A percentile compares a stretch with the other conserved stretches of the same genome.
phyloP scores from a whole-genome alignment of 129 eudicot species.

The Glebionis coronaria region DNA sequence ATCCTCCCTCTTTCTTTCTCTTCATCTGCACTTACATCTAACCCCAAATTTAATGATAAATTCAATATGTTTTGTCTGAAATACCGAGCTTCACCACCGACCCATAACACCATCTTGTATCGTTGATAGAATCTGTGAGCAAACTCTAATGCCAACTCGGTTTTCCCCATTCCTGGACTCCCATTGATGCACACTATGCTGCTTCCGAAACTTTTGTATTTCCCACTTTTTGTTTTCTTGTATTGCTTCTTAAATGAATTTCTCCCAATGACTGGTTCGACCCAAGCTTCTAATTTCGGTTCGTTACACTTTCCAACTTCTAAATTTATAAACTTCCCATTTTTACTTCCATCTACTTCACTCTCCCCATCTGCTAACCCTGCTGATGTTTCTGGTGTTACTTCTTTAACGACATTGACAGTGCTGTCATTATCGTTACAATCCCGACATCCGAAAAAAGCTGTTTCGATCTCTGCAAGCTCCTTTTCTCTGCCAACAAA shows the following conservation, averaged over 20 bases:
- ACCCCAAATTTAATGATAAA: slow-evolving; percentile 58
- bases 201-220: slow-evolving; percentile 50
- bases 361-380: slow-evolving; percentile 74
- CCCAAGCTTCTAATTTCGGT: slow-evolving; percentile 68
- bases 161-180: slow-evolving; percentile 75
- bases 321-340: slow-evolving; percentile 48
- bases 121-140: slow-evolving; percentile 70
- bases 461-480: slow-evolving; percentile 62
- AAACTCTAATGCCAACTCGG: slow-evolving; percentile 84
- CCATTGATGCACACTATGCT: slow-evolving; percentile 77
- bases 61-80: slow-evolving; percentile 80
- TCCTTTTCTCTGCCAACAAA: slow-evolving; percentile 88
- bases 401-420: slow-evolving; percentile 30
- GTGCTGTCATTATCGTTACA: slow-evolving; percentile 33
- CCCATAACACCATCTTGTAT: slow-evolving; percentile 92
- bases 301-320: slow-evolving; percentile 74
- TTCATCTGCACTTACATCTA: slow-evolving; percentile 83
- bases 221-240: slow-evolving; percentile 73
- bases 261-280: slow-evolving; percentile 56
- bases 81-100: slow-evolving; percentile 78
- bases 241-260: slow-evolving; percentile 54
- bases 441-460: slow-evolving; percentile 64
- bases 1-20: slow-evolving; percentile 93
- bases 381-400: slow-evolving; percentile 54
- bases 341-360: slow-evolving; percentile 49